A percentile compares a stretch with the other conserved stretches of the same genome.
These are phyloP conservation scores for Kuraishia hungarica DNA, from an alignment of 805 yeast species.

Conservation along the genomic window DNA sequence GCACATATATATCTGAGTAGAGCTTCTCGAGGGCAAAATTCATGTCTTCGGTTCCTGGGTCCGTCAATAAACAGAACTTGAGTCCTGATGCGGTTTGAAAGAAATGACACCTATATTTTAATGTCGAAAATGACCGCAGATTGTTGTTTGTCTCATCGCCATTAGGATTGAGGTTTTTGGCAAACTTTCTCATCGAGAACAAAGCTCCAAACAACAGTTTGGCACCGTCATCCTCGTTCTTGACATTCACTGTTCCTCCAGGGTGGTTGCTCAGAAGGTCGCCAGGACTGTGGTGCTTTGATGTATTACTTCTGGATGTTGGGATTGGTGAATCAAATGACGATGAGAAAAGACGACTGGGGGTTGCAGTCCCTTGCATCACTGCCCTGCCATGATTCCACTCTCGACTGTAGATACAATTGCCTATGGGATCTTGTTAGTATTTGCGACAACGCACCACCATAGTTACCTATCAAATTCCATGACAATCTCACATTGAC, in stretches of 20 bases:
- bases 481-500: neutral
- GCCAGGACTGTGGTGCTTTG: neutral
- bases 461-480: neutral
- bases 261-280: neutral
- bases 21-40: slow-evolving; percentile 48
- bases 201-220: slow-evolving; percentile 81
- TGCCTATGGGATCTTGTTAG: slow-evolving; percentile 24
- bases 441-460: neutral
- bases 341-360: neutral
- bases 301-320: neutral
- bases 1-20: slow-evolving; percentile 51
- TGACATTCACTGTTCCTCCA: slow-evolving; percentile 29
- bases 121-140: slow-evolving; percentile 56
- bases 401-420: slow-evolving; percentile 76
- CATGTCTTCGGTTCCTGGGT: slow-evolving; percentile 46
- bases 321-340: neutral
- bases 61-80: slow-evolving; percentile 69
- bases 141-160: slow-evolving; percentile 18
- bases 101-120: slow-evolving; percentile 71
- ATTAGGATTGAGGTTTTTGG: slow-evolving; percentile 38
- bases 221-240: slow-evolving; percentile 60
- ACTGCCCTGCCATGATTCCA: slow-evolving; percentile 30
- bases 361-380: neutral
- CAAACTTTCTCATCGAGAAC: slow-evolving; percentile 69
- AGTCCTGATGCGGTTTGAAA: slow-evolving; percentile 74